Conservation (phyloP, 164 flowering plant genomes). For the Kalanchoe fedtschenkoi region DNA sequence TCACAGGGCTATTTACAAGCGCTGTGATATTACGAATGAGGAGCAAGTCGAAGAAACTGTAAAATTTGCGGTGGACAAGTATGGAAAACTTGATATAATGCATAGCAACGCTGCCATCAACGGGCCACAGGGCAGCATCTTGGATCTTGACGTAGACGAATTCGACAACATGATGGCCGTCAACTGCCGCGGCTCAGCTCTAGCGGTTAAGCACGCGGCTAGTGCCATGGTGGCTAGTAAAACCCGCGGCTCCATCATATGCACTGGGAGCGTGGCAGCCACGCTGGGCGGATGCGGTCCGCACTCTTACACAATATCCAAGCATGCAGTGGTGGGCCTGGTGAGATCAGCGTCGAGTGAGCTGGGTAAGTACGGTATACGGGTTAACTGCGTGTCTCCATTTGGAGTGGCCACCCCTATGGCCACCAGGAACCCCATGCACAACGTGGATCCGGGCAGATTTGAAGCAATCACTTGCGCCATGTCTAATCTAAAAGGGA, state of each 20-base stretch:
- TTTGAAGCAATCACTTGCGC: not conserved
- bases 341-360: not conserved
- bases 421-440: not conserved
- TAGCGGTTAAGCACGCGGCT: slow-evolving; percentile 4
- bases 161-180: slow-evolving; percentile 5
- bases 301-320: not conserved
- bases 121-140: not conserved
- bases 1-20: slow-evolving; percentile 1
- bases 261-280: slow-evolving; percentile 3
- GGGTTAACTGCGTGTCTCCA: slow-evolving; percentile 4
- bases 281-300: not conserved
- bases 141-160: not conserved
- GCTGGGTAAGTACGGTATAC: not conserved
- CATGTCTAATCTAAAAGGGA: not conserved
- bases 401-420: slow-evolving; percentile 5
- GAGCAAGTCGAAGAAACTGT: slow-evolving; percentile 5
- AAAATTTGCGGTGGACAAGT: not conserved
- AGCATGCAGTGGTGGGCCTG: not conserved
- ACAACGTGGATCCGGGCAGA: not conserved
- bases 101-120: not conserved
- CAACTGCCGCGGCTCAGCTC: not conserved
- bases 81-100: not conserved
- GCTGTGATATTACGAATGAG: slow-evolving; percentile 3
- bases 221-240: slow-evolving; percentile 4
- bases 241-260: not conserved